These are phyloP conservation scores for Colletotrichum sp. DNA, from an alignment of 2,329 filamentous ascomycete genomes.

Conservation along the genomic window DNA sequence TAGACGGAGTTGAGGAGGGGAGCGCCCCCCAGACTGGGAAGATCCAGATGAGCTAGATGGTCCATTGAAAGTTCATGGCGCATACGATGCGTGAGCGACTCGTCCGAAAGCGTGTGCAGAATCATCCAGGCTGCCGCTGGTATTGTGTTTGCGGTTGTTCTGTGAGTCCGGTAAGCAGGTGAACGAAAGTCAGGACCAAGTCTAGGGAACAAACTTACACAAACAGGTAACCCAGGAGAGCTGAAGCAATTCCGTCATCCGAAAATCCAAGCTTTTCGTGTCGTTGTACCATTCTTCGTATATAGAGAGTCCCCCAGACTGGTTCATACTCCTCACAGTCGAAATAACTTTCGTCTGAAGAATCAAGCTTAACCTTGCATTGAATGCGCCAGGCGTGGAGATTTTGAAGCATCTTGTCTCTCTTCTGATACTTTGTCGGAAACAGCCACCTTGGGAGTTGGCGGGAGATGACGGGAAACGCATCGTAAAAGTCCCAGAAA, in stretches of 20 bases:
- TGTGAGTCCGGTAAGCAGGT: background rate
- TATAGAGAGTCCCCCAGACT: constrained; percentile 4
- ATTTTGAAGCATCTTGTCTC: background rate
- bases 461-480: constrained; percentile 4
- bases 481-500: constrained; percentile 12
- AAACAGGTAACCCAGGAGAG: constrained; percentile 10
- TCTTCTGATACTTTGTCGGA: background rate
- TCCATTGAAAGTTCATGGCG: background rate
- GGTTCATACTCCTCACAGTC: background rate
- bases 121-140: constrained; percentile 10
- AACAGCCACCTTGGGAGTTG: constrained; percentile 5
- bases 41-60: background rate
- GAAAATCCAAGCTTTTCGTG: constrained; percentile 10
- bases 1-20: constrained; percentile 15
- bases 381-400: background rate
- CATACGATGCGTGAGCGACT: background rate
- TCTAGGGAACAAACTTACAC: background rate
- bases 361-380: background rate
- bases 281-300: constrained; percentile 9
- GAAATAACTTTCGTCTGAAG: background rate
- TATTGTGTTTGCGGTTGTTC: constrained; percentile 8
- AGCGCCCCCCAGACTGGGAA: background rate
- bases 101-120: background rate
- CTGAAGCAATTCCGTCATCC: background rate
- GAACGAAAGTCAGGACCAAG: background rate